Evolutionary conservation across 345 rosid genomes (phyloP), one percentile per base, ranked within the genome.

Genomic region (Boechera stricta): DNA sequence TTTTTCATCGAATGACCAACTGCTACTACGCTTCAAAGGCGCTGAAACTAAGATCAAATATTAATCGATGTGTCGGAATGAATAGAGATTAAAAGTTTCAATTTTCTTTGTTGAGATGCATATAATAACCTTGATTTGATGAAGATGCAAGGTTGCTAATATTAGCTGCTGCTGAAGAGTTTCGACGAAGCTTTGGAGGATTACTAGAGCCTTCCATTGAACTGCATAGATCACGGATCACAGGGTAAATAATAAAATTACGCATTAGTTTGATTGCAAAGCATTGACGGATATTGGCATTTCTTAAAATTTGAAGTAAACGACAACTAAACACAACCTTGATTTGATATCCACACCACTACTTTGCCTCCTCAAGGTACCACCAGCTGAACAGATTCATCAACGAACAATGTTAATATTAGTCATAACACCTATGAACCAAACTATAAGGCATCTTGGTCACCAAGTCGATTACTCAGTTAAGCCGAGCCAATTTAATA

Each of bases 1-100:
- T 84, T 85, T 94, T 75, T 94, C 99, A 33, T 92, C 96, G 18
- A 95, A 95, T 13, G 89, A 84, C 96, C 93, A 86, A 60, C 86
- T 87, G 82, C 87, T 83, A 15, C 86, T 85, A 45, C 89, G 87
- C 85, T 68, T 88, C 75, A 83, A 78, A 26, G 90, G 83, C 72
- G 87, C 98, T 94, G 80, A 31, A 64, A 62, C 44, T 15, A 21
- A 36, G 11, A 57, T 49, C 24, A 41, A 0, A 16, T 59, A 39
- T 47, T 57, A 71, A 11, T 56, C 35, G 1, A 64, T 26, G 4
- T 6, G 5, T 28, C 28, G 0, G 12, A 52, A 74, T 28, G 52
- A 24, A 35, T 29, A 33, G 24, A 31, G 63, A 31, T 41, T 10
- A 1, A 54, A 12, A 0, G 18, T 36, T 64, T 49, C 1, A 26